Evolutionary conservation across 2,329 filamentous ascomycete species (phyloP).

Genomic region (Cercospora zeina): DNA sequence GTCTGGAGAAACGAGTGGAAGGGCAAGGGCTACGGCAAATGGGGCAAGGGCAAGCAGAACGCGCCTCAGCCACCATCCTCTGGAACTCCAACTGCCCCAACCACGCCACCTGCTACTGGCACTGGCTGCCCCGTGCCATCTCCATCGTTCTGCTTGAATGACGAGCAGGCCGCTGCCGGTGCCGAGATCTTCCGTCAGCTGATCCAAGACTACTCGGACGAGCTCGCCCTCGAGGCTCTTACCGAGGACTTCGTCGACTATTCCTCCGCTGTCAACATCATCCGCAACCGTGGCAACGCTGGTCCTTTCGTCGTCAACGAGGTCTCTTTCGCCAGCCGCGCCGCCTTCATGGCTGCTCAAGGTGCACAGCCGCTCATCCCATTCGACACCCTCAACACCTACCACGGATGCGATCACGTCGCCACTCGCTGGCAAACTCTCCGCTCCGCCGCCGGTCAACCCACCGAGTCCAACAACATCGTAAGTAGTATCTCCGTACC

Average conservation of each 20-base stretch:
- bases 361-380: conserved; percentile 37
- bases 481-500: conserved; percentile 25
- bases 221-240: conserved; percentile 34
- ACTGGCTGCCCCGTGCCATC: conserved; percentile 15
- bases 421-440: conserved; percentile 35
- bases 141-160: conserved; percentile 29
- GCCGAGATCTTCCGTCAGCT: conserved; percentile 37
- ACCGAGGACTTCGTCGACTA: conserved; percentile 39
- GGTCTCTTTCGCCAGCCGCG: conserved; percentile 32
- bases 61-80: conserved; percentile 16
- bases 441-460: conserved; percentile 32
- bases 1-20: conserved; percentile 23
- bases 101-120: conserved; percentile 6
- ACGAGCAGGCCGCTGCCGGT: conserved; percentile 30
- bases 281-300: conserved; percentile 35
- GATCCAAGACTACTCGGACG: conserved; percentile 37
- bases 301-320: conserved; percentile 33
- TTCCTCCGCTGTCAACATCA: conserved; percentile 38
- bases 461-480: conserved; percentile 33
- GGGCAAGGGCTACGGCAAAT: conserved; percentile 27
- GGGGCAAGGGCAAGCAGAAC: conserved; percentile 26
- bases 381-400: conserved; percentile 37
- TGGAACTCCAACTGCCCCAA: conserved; percentile 7
- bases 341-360: conserved; percentile 36
- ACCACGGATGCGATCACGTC: conserved; percentile 33